Base-by-base conservation (phyloP, 1,139 yeast species). In the Scheffersomyces quercinus region DNA sequence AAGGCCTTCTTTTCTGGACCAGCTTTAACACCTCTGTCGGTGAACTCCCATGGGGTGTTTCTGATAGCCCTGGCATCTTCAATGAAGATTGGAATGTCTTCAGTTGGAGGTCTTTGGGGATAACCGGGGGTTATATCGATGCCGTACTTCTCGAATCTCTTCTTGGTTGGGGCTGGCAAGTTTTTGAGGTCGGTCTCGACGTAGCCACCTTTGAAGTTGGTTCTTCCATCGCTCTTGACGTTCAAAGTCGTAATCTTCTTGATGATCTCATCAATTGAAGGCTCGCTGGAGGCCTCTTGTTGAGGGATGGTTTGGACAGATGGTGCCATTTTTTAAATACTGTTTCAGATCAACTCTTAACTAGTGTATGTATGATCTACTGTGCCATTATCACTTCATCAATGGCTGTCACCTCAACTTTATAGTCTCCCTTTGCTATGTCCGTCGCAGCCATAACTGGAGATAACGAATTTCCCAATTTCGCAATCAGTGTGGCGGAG, bases 41-140 rank as follows among this genome's bases (percentile, higher is more conserved):
- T 39, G 37, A 48, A 53, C 3, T 54, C 54, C 37, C 41, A 46
- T 24, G 52, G 58, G 33, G 49, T 41, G 39, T 50, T 44, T 42
- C 58, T 46, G 40, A 52, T 40, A 11, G 50, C 47, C 38, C 12
- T 38, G 3, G 56, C 58, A 33, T 52, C 54, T 38, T 54, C 58
- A 12, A 51, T 37, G 41, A 45, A 54, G n/a, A 43, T 41, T 8
- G 58, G 58, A 39, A 54, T 44, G 13, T 44, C 16, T 37, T 36
- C 52, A 20, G 42, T 40, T 12, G 77, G 74, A 16, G 59, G 57
- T 42, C 70, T 55, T 40, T 59, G 67, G 6, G 80, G 80, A 52
- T 75, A 75, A 3, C 79, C 80, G 39, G 64, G 50, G 3, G 73
- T 60, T 26, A 73, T 51, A 48, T 75, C 79, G 43, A 75, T 53